A percentile compares a stretch with the other conserved stretches of the same genome.
Evolutionary conservation across 2,329 filamentous ascomycete species (phyloP).

Genomic region (Coleophoma cylindrospora): DNA sequence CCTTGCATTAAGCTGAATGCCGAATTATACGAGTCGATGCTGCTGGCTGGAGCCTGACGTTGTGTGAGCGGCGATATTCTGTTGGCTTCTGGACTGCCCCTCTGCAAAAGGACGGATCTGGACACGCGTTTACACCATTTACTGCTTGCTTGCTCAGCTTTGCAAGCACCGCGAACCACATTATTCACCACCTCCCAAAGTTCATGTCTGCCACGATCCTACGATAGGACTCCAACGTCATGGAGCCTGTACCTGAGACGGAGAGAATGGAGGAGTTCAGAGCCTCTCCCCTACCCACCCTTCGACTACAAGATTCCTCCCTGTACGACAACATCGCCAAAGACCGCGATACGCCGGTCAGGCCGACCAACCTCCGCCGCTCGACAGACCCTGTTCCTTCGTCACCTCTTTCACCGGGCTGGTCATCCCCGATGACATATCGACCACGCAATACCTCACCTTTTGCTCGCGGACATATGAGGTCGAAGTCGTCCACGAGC

Average conservation of each 20-base stretch:
- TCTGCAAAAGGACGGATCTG: too few relatives aligned
- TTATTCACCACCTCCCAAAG: background rate
- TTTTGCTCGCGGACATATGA: conserved; percentile 48
- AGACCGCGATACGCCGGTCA: conserved; percentile 20
- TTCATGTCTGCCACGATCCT: conserved; percentile 1
- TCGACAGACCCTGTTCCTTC: conserved; percentile 52
- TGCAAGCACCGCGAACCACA: conserved; percentile 1
- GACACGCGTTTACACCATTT: too few relatives aligned
- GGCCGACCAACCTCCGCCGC: conserved; percentile 49
- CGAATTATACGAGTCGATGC: background rate
- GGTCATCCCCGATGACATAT: conserved; percentile 44
- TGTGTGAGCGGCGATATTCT: too few relatives aligned
- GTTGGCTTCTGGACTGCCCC: too few relatives aligned
- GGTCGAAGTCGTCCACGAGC: conserved; percentile 54
- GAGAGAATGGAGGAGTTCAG: conserved; percentile 64
- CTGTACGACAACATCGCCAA: conserved; percentile 11
- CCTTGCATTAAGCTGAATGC: background rate
- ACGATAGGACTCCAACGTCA: conserved; percentile 26
- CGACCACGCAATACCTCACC: conserved; percentile 60
- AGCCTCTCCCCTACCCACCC: conserved; percentile 48
- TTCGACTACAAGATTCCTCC: conserved; percentile 35
- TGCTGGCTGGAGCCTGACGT: background rate
- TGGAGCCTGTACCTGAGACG: conserved; percentile 66
- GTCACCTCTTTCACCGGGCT: conserved; percentile 43
- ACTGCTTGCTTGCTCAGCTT: background rate